Evolutionary conservation across 495 filamentous ascomycete species (phyloP).

Genomic region (Hypoxylon fuscum): DNA sequence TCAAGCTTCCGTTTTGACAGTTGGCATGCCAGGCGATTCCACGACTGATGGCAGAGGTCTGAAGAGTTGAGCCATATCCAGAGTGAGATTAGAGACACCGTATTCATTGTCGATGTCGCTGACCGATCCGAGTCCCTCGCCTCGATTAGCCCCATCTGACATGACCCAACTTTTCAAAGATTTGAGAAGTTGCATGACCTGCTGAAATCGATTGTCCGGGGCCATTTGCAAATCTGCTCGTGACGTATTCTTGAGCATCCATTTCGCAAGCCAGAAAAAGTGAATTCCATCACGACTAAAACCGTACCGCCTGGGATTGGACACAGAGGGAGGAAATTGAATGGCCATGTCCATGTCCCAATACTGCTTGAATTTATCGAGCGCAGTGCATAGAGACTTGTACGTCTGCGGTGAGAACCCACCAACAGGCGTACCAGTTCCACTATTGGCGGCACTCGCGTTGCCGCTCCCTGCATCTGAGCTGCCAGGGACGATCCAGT

Average conservation of each 20-base stretch:
- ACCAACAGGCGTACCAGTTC: slow-evolving; percentile 60
- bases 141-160: slow-evolving; percentile 59
- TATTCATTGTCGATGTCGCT: slow-evolving; percentile 68
- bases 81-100: slow-evolving; percentile 65
- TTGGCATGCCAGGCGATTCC: slow-evolving; percentile 44
- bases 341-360: slow-evolving; percentile 72
- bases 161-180: slow-evolving; percentile 64
- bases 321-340: slow-evolving; percentile 65
- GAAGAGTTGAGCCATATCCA: slow-evolving; percentile 75
- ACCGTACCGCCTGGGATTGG: slow-evolving; percentile 60
- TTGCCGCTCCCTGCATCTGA: slow-evolving; percentile 36
- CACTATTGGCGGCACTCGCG: slow-evolving; percentile 52
- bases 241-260: slow-evolving; percentile 58
- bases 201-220: slow-evolving; percentile 64
- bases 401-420: slow-evolving; percentile 45
- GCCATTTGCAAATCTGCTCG: slow-evolving; percentile 56
- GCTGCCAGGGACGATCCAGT: slow-evolving; percentile 54
- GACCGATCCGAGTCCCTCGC: slow-evolving; percentile 65
- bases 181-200: slow-evolving; percentile 66
- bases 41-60: slow-evolving; percentile 53
- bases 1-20: slow-evolving; percentile 46
- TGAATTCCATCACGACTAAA: slow-evolving; percentile 72
- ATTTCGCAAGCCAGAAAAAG: slow-evolving; percentile 71
- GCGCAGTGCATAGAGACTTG: slow-evolving; percentile 51
- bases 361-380: slow-evolving; percentile 71